Conservation (phyloP, 2,329 filamentous ascomycete species). For the Polychaeton citri region DNA sequence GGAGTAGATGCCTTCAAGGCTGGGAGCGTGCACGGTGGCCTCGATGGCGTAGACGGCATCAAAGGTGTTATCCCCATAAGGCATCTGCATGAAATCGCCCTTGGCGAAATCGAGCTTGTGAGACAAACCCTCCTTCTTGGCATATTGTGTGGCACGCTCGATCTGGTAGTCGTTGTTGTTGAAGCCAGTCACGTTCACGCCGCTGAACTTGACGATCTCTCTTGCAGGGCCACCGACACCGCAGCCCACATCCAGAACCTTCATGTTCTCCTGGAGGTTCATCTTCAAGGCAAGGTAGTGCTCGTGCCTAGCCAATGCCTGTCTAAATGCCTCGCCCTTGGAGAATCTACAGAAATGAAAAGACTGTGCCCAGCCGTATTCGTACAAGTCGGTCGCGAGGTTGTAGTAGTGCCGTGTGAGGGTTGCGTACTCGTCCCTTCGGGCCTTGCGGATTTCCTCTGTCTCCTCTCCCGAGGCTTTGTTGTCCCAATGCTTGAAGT, state of each 20-base stretch:
- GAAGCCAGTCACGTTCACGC: conserved; percentile 74
- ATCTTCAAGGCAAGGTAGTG: conserved; percentile 92
- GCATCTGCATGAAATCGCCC: conserved; percentile 99
- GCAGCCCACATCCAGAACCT: conserved; percentile 89
- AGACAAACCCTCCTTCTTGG: conserved; percentile 64
- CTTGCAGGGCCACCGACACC: conserved; percentile 91
- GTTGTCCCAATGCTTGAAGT: conserved; percentile 95
- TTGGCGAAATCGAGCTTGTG: conserved; percentile 78
- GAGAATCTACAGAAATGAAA: conserved; percentile 98
- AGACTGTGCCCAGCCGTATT: conserved; percentile 90
- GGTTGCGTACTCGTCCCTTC: conserved; percentile 74
- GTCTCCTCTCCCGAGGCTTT: conserved; percentile 71
- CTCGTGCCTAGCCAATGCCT: conserved; percentile 91
- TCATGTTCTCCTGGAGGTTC: conserved; percentile 72
- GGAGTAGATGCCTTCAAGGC: conserved; percentile 79
- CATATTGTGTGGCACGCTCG: conserved; percentile 77
- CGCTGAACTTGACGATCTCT: conserved; percentile 93
- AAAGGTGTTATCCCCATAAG: conserved; percentile 80
- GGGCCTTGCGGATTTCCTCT: conserved; percentile 62
- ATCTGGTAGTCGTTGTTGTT: conserved; percentile 99
- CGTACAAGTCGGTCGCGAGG: conserved; percentile 28
- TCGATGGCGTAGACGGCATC: conserved; percentile 96
- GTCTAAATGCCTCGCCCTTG: conserved; percentile 70
- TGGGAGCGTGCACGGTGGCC: conserved; percentile 88
- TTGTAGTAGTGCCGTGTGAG: conserved; percentile 68